Conservation (phyloP, 257 asterid species). For the Solanum rostratum region DNA sequence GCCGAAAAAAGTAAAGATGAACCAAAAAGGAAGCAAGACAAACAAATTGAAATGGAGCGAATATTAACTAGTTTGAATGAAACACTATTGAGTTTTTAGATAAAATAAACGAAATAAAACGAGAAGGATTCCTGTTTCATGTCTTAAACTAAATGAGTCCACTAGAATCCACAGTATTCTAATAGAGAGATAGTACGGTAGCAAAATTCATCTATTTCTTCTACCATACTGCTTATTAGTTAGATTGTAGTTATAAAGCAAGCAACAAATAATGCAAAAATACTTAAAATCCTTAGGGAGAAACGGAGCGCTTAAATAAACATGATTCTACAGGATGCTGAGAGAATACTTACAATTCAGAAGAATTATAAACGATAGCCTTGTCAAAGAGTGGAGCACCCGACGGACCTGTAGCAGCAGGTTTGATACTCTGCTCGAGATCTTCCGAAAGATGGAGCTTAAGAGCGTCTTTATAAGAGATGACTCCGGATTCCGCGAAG, state of each 20-base stretch:
- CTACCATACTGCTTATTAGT: neutral
- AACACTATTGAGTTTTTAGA: neutral
- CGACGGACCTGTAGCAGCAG: conserved; percentile 85
- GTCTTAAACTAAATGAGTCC: neutral
- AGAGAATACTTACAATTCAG: conserved; percentile 50
- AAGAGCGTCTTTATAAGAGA: conserved; percentile 64
- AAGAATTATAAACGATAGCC: conserved; percentile 61
- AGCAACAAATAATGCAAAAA: neutral
- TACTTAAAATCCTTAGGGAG: neutral
- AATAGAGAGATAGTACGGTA: neutral
- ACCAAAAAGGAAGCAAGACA: too few species aligned
- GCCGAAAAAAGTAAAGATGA: too few species aligned
- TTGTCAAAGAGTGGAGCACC: conserved; percentile 95
- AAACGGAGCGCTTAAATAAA: neutral
- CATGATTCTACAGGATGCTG: neutral
- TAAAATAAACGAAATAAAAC: neutral
- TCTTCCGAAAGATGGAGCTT: conserved; percentile 67
- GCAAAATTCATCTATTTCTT: neutral
- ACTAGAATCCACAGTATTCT: neutral
- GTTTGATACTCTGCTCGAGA: conserved; percentile 38
- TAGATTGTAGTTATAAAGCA: neutral
- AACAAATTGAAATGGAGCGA: too few species aligned
- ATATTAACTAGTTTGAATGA: neutral
- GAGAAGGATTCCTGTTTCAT: neutral
- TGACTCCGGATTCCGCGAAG: conserved; percentile 69